Evolutionary conservation across 2,329 filamentous ascomycete genomes (phyloP), one percentile per base, ranked within the genome.

Genomic region (Cadophora sp.): DNA sequence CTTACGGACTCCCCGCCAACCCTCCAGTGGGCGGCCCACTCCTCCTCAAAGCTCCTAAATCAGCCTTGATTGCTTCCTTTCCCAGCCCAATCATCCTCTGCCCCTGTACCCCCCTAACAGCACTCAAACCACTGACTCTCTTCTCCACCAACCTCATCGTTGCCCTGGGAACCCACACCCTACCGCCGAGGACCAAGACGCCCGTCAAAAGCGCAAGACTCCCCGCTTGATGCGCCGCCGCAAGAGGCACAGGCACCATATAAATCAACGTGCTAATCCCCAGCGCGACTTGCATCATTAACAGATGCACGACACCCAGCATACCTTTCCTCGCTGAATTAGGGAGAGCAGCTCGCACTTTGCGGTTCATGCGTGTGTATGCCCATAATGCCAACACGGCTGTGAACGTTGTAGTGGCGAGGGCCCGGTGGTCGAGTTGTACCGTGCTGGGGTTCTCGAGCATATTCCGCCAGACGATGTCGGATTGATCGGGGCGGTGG

Each of bases 401-500:
- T 64, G 88, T 91, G 80, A 97, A 97, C 0, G 95, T 97, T 19
- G 93, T 94, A 58, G 91, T 93, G 68, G 96, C 97, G 43, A 98
- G 86, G 74, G 97, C 92, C 55, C 97, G 91, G 83, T 99, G 96
- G 81, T 99, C 93, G 55, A 99, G 88, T 82, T 99, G 97, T 2
- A 98, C 97, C 29, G 97, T 88, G 19, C 92, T 94, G 3, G 96
- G 97, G 82, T 99, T 99, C 84, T 98, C 96, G 40, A 98, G 90
- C 85, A 97, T 92, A 82, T 99, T 99, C 77, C 96, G 90, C 96
- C 96, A 99, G 89, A 92, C 94, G 22, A 98, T 84, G 77, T 99
- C 97, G 14, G 89, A 90, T 51, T 87, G 84, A 78, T 97, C 93
- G 50, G 90, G 85, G 67, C 86, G 87, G 76, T 94, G 91, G 67